Evolutionary conservation across 176 grass and related monocot species (phyloP).

Genomic region (Juncus effusus): DNA sequence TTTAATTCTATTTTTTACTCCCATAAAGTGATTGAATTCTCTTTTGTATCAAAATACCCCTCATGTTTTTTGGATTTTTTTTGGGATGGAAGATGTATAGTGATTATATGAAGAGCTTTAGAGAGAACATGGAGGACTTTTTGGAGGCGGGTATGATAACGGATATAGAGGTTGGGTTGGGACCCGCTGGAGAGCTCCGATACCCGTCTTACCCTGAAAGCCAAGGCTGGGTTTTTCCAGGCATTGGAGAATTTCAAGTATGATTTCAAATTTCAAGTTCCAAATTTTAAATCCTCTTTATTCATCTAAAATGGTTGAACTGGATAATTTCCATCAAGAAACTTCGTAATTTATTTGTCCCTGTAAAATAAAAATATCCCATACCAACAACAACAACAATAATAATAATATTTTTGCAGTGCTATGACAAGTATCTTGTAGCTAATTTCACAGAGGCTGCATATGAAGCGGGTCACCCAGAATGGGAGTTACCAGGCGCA

Average conservation of each 20-base stretch:
- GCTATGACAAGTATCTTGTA: slow-evolving; percentile 66
- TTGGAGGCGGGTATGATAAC: slow-evolving; percentile 54
- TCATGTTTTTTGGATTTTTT: neutral
- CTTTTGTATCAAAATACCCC: neutral
- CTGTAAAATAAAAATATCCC: too few species aligned
- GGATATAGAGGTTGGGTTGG: slow-evolving; percentile 77
- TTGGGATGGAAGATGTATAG: slow-evolving; percentile 43
- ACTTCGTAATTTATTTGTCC: too few species aligned
- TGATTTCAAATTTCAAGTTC: neutral
- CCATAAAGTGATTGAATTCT: neutral
- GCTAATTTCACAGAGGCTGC: slow-evolving; percentile 54
- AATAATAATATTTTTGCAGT: slow-evolving; percentile 34
- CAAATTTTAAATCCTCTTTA: too few species aligned
- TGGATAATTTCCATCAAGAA: too few species aligned
- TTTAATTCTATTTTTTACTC: neutral
- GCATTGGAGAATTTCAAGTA: slow-evolving; percentile 78
- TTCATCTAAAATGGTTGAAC: too few species aligned
- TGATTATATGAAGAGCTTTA: slow-evolving; percentile 80
- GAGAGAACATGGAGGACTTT: slow-evolving; percentile 79
- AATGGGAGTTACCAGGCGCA: slow-evolving; percentile 51
- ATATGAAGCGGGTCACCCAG: slow-evolving; percentile 38
- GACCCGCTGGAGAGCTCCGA: slow-evolving; percentile 69
- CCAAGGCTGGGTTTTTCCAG: slow-evolving; percentile 76
- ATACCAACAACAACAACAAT: too few species aligned
- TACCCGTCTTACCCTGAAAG: slow-evolving; percentile 60